A percentile compares a stretch with the other conserved stretches of the same genome.
Evolutionary conservation across 2,329 filamentous ascomycete species (phyloP).

Genomic region (Trichoderma atrobrunneum): DNA sequence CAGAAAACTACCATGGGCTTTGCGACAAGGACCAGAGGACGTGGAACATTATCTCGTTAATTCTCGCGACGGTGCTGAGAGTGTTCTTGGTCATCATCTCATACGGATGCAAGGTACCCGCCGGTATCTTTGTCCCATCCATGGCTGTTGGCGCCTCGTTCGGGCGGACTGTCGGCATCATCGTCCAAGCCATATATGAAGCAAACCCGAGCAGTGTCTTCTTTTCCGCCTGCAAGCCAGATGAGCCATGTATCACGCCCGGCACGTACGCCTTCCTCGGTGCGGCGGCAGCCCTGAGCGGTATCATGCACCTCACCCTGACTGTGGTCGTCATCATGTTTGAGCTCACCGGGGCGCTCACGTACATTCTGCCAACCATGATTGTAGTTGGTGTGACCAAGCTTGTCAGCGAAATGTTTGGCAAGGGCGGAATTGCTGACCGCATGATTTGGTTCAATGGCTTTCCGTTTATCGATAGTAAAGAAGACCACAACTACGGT

Average conservation of each 20-base stretch:
- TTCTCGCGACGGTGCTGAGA: constrained; percentile 76
- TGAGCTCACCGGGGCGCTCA: constrained; percentile 92
- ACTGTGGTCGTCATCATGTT: constrained; percentile 99
- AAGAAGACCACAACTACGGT: constrained; percentile 95
- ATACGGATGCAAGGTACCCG: constrained; percentile 96
- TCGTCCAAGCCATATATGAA: constrained; percentile 87
- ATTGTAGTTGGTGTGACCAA: constrained; percentile 98
- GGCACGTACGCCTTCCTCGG: constrained; percentile 96
- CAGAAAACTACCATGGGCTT: constrained; percentile 82
- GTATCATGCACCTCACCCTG: constrained; percentile 97
- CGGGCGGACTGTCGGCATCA: constrained; percentile 87
- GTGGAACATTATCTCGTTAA: constrained; percentile 73
- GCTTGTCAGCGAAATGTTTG: constrained; percentile 83
- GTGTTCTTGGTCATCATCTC: constrained; percentile 88
- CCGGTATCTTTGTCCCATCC: constrained; percentile 95
- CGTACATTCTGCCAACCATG: constrained; percentile 97
- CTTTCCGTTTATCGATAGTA: constrained; percentile 94
- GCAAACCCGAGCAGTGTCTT: constrained; percentile 77
- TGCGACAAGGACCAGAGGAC: constrained; percentile 77
- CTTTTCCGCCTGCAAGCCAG: constrained; percentile 84
- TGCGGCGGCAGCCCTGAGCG: constrained; percentile 84
- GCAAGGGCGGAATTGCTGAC: constrained; percentile 95
- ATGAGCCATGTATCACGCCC: constrained; percentile 93
- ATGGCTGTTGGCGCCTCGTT: constrained; percentile 97
- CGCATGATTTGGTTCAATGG: constrained; percentile 99